These are phyloP conservation scores for Populus davidiana DNA, from an alignment of 345 rosid species.

Conservation along the genomic window DNA sequence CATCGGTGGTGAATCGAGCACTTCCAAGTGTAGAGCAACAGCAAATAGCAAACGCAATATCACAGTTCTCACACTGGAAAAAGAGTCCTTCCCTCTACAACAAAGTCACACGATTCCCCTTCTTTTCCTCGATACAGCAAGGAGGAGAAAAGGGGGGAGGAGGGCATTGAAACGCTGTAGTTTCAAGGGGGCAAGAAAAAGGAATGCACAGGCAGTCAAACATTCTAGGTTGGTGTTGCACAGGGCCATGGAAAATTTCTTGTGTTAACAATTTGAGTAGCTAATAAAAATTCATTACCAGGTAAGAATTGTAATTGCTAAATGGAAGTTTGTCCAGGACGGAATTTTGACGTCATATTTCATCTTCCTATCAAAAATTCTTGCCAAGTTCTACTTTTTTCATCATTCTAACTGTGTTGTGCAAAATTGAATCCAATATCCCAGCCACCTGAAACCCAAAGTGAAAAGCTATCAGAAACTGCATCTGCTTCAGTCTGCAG, in stretches of 20 bases:
- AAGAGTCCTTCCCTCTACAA: too few relatives aligned
- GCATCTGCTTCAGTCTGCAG: neutral
- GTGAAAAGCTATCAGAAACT: slow-evolving; percentile 3
- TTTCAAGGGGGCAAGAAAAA: neutral
- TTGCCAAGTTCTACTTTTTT: slow-evolving; percentile 93
- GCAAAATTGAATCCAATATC: slow-evolving; percentile 78
- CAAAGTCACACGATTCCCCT: too few relatives aligned
- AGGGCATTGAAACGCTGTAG: neutral
- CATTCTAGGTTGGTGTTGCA: neutral
- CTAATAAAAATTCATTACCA: slow-evolving; percentile 2
- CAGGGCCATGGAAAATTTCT: neutral
- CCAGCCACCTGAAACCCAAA: slow-evolving; percentile 81
- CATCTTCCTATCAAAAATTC: slow-evolving; percentile 55
- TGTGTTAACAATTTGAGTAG: neutral
- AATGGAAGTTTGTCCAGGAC: neutral
- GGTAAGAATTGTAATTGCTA: slow-evolving; percentile 1
- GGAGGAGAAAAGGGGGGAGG: neutral
- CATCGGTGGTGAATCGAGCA: neutral
- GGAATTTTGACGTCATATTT: slow-evolving; percentile 14
- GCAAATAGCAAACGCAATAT: neutral
- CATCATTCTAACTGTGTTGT: slow-evolving; percentile 78
- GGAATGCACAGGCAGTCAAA: neutral
- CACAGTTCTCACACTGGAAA: too few relatives aligned
- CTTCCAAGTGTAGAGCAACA: neutral
- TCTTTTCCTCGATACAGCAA: too few relatives aligned